These are phyloP conservation scores for Aureobasidium sp. DNA, from an alignment of 2,329 filamentous ascomycete genomes.

Conservation along the genomic window DNA sequence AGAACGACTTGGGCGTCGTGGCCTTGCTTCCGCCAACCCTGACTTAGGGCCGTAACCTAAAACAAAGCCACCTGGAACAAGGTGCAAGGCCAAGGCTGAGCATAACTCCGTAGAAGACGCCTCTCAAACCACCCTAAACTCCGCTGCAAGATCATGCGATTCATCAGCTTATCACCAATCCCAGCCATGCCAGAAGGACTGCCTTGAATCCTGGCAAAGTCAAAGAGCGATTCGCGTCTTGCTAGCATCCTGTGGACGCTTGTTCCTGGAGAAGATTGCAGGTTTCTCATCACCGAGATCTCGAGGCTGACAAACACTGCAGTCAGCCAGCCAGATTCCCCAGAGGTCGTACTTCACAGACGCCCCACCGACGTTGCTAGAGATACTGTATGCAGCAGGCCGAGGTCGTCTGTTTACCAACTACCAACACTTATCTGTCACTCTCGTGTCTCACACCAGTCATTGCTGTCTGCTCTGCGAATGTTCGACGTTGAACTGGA, in stretches of 20 bases:
- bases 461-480: not conserved
- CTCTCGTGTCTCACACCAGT: not conserved
- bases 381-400: slow-evolving; percentile 4
- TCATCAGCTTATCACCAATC: not conserved
- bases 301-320: slow-evolving; percentile 1
- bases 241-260: too few relatives aligned
- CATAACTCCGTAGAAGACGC: not conserved
- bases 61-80: not conserved
- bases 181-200: not conserved
- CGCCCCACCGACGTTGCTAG: slow-evolving; percentile 6
- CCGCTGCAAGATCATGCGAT: slow-evolving; percentile 1
- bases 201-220: not conserved
- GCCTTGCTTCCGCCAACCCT: not conserved
- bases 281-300: not conserved
- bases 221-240: not conserved
- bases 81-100: not conserved
- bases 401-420: not conserved
- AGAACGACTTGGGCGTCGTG: not conserved
- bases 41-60: slow-evolving; percentile 5
- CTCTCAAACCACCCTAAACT: not conserved
- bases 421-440: too few relatives aligned
- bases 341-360: not conserved
- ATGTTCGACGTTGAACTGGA: slow-evolving; percentile 2
- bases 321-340: not conserved
- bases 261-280: not conserved